Evolutionary conservation across 2,329 filamentous ascomycete genomes (phyloP), one percentile per base, ranked within the genome.

Genomic region (Dactylellina parvicollis): DNA sequence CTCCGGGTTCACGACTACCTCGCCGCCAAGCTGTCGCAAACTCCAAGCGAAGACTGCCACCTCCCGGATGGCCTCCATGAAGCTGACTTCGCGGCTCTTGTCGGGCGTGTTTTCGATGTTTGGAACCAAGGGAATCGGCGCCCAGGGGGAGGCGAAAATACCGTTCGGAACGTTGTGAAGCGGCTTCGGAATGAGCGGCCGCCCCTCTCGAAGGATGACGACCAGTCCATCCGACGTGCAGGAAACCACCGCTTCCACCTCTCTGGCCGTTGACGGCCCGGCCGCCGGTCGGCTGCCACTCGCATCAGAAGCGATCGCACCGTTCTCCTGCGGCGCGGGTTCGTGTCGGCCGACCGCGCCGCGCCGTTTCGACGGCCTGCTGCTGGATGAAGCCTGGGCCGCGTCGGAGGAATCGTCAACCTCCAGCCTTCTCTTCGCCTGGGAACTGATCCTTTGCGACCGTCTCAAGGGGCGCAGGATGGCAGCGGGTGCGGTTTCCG

Each of bases 21-120:
- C 70, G 5, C 70, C 70, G 4, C 70, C 70, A 20, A 74, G 70
- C 28, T 67, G 64, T 26, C 64, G 70, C 9, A 94, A 81, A 1
- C 89, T 89, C 91, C 91, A 96, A 8, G 91, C 91, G 79, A 96
- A 95, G n/a, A 95, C 90, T 1, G 90, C 91, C 50, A 93, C 90
- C 60, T 95, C 91, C 65, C 90, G 88, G 76, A 96, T 96, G 1
- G 89, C 90, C 61, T 86, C 85, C 90, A 95, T 92, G 77, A 95
- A 87, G 60, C 88, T 85, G 24, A 87, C 84, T 49, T 84, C 79
- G 16, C 85, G 82, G 36, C 87, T 86, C n/a, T 85, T 85, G 75
- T 84, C 83, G 10, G 81, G 81, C 80, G 80, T 56, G 82, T 75
- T 8, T 80, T 82, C 75, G 81, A 79, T 46, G 81, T 81, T 74